Evolutionary conservation across 352 stramenopile genomes (phyloP), one percentile per base, ranked within the genome.

Genomic region (Pythium phragmitis): DNA sequence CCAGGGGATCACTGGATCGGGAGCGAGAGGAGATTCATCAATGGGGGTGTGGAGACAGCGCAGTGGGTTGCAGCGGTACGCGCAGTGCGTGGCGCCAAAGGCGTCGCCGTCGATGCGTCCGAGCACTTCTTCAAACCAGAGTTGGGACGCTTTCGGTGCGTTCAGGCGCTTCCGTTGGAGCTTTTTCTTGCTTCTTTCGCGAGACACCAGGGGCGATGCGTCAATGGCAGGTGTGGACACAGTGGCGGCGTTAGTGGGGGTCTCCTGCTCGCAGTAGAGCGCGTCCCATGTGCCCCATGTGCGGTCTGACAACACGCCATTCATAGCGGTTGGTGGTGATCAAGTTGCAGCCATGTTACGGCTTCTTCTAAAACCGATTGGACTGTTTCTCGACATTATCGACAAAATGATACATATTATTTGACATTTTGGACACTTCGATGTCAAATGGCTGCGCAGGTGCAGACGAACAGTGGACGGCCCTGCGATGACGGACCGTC

Each of bases 261-360:
- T 4, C 13, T 46, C 39, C 39, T 46, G 21, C 8, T 43, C 7
- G 41, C n/a, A 51, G 47, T 21, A 55, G 12, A 34, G 36, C 46
- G 71, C 73, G 66, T 90, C 83, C 84, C 84, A 92, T 7, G 80
- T 91, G 53, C 84, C 82, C 84, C 84, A 92, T 33, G 84, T 92
- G 57, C 86, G 67, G 17, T 64, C 56, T n/a, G 84, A 62, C 53
- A 92, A 68, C 47, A 92, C 72, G 43, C 78, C 79, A 72, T 92
- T 92, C 84, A 92, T 92, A 12, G 50, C 36, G 80, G 91, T 92
- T 23, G 36, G 41, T 21, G 47, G 26, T 49, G 17, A 7, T 51
- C 7, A 37, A 58, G 36, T 54, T 46, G 55, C 2, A 62, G 55
- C 55, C 43, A 62, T 54, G 11, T 54, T 36, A 8, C 11, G 28